Evolutionary conservation across 140 eudicot species (phyloP).

Genomic region (Eryngium alpinum): DNA sequence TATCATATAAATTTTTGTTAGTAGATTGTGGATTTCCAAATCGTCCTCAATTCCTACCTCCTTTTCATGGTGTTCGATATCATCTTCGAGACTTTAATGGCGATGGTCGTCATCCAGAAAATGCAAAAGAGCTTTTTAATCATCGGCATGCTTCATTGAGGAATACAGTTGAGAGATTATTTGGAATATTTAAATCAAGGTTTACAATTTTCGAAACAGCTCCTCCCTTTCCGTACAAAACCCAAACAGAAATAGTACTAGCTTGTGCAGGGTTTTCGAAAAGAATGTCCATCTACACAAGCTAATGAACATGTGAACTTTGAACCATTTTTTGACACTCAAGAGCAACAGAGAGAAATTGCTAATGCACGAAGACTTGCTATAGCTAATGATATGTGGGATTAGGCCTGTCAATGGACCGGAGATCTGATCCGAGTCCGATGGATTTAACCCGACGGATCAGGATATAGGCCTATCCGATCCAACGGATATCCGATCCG

Average conservation of each 20-base stretch:
- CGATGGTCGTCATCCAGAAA: neutral
- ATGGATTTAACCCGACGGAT: no score
- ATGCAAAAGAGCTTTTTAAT: neutral
- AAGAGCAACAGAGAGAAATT: no score
- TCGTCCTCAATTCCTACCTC: neutral
- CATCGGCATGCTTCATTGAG: neutral
- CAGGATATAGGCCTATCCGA: no score
- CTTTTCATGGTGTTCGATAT: neutral
- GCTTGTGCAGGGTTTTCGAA: neutral
- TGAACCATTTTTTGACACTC: neutral
- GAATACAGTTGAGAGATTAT: neutral
- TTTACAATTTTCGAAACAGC: neutral
- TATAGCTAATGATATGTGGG: no score
- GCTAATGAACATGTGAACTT: neutral
- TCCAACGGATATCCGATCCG: no score
- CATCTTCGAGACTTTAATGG: neutral
- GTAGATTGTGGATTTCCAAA: no score
- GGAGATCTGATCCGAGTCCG: no score
- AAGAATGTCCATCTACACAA: neutral
- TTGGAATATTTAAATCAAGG: neutral
- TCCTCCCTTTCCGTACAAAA: neutral
- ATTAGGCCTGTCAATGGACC: no score
- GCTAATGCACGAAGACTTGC: no score
- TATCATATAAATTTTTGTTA: no score
- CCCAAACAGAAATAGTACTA: neutral